A percentile compares a stretch with the other conserved stretches of the same genome.
phyloP scores from a whole-genome alignment of 805 yeast species.

The Candida caryicola region DNA sequence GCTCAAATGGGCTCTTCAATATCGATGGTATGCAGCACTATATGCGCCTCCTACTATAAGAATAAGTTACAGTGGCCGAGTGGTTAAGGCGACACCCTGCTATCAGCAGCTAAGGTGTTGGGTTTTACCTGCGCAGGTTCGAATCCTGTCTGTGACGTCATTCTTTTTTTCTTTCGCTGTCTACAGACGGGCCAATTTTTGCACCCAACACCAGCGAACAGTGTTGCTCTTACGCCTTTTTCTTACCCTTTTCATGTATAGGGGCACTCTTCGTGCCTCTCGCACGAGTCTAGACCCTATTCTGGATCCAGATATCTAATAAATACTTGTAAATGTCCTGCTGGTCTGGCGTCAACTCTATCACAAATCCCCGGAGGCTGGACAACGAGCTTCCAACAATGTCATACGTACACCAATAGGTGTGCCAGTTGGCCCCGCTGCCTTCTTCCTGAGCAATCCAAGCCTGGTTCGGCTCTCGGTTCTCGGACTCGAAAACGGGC shows the following conservation, averaged over 20 bases:
- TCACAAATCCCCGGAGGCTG: constrained; percentile 17
- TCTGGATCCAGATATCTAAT: constrained; percentile 25
- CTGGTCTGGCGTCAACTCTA: constrained; percentile 12
- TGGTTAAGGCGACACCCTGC: constrained; percentile 95
- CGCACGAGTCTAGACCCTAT: not conserved
- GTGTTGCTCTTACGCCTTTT: not conserved
- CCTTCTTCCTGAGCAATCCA: constrained; percentile 21
- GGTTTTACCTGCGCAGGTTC: constrained; percentile 84
- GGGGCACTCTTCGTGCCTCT: no score
- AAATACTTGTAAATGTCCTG: constrained; percentile 15
- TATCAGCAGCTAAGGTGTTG: constrained; percentile 40
- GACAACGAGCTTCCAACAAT: constrained; percentile 24
- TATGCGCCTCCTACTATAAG: no score
- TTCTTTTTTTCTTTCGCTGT: constrained; percentile 44
- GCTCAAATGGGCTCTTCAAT: no score
- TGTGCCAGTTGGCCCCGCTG: constrained; percentile 14
- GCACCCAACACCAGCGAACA: not conserved
- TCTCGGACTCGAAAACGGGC: constrained; percentile 14
- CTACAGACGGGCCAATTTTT: no score
- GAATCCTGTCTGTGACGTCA: constrained; percentile 98
- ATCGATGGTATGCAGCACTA: no score
- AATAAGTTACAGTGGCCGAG: constrained; percentile 70
- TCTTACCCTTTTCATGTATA: no score
- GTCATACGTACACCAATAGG: constrained; percentile 36
- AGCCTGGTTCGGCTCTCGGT: constrained; percentile 25